phyloP scores from a whole-genome alignment of 139 green algal species.

The Chlorella ohadii region DNA sequence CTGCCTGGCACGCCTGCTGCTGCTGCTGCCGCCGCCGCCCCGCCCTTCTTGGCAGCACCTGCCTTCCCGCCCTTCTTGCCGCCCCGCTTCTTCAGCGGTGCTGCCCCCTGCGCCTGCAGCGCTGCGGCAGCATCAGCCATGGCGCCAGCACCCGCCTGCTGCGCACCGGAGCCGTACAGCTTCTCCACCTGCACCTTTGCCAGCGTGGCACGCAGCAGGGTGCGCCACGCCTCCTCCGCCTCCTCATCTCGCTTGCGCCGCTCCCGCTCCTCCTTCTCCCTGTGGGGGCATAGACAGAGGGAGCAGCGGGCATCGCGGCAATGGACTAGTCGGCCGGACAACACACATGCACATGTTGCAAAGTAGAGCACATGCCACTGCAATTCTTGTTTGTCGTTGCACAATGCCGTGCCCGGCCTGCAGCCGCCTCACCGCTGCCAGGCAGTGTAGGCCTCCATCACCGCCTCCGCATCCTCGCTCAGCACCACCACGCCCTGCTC shows the following conservation, averaged over 20 bases:
- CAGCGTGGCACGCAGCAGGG: constrained; percentile 53
- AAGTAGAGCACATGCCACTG: too few relatives aligned
- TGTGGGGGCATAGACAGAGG: not conserved
- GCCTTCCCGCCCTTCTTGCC: not conserved
- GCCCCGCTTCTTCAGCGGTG: not conserved
- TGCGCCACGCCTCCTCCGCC: constrained; percentile 59
- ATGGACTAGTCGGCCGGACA: too few relatives aligned
- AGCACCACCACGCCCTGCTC: constrained; percentile 84
- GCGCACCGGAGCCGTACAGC: constrained; percentile 29
- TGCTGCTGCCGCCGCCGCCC: not conserved
- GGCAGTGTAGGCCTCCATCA: constrained; percentile 56
- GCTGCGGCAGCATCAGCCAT: constrained; percentile 17
- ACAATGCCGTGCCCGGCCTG: too few relatives aligned
- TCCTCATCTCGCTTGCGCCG: constrained; percentile 34
- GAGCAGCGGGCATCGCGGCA: too few relatives aligned
- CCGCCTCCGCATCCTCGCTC: constrained; percentile 58
- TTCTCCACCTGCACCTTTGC: constrained; percentile 47
- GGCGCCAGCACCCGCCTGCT: constrained; percentile 4
- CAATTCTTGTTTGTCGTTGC: too few relatives aligned
- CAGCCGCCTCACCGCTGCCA: constrained; percentile 51
- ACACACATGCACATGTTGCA: too few relatives aligned
- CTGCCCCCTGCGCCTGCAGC: not conserved
- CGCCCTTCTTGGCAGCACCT: not conserved
- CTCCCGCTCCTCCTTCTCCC: constrained; percentile 41
- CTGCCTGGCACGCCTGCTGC: not conserved